A percentile compares a stretch with the other conserved stretches of the same genome.
phyloP scores from a whole-genome alignment of 495 filamentous ascomycete genomes.

The Aspergillus bridgeri region DNA sequence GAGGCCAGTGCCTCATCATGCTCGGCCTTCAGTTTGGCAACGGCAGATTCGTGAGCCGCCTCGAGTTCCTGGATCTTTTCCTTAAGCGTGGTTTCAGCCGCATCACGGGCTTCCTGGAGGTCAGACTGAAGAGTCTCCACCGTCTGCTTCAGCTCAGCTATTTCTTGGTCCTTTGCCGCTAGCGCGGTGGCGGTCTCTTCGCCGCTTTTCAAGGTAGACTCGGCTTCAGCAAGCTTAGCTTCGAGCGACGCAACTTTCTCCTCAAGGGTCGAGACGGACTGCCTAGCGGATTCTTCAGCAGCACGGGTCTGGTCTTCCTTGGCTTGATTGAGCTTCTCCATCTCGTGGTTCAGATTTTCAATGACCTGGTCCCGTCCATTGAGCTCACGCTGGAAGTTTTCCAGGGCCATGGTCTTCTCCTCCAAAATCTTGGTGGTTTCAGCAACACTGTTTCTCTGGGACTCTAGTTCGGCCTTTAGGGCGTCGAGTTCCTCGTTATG shows the following conservation, averaged over 20 bases:
- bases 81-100: slow-evolving; percentile 27
- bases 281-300: slow-evolving; percentile 40
- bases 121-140: slow-evolving; percentile 35
- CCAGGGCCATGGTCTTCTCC: slow-evolving; percentile 38
- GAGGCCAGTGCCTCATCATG: slow-evolving; percentile 35
- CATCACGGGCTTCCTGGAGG: slow-evolving; percentile 32
- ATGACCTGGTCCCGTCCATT: slow-evolving; percentile 43
- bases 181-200: slow-evolving; percentile 27
- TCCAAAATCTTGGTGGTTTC: slow-evolving; percentile 24
- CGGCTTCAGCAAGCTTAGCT: slow-evolving; percentile 35
- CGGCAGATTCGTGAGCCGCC: slow-evolving; percentile 31
- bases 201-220: slow-evolving; percentile 27
- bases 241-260: slow-evolving; percentile 39
- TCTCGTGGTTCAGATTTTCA: slow-evolving; percentile 41
- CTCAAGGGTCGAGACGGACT: slow-evolving; percentile 28
- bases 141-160: slow-evolving; percentile 34
- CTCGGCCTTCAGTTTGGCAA: slow-evolving; percentile 34
- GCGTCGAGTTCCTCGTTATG: slow-evolving; percentile 38
- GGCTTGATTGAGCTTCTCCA: slow-evolving; percentile 34
- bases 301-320: slow-evolving; percentile 42
- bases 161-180: slow-evolving; percentile 39
- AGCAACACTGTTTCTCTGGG: slow-evolving; percentile 31
- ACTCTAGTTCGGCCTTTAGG: slow-evolving; percentile 38
- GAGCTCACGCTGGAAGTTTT: slow-evolving; percentile 36
- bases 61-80: slow-evolving; percentile 41